Conservation (phyloP, 495 filamentous ascomycete genomes). For the Parmelia sp. region DNA sequence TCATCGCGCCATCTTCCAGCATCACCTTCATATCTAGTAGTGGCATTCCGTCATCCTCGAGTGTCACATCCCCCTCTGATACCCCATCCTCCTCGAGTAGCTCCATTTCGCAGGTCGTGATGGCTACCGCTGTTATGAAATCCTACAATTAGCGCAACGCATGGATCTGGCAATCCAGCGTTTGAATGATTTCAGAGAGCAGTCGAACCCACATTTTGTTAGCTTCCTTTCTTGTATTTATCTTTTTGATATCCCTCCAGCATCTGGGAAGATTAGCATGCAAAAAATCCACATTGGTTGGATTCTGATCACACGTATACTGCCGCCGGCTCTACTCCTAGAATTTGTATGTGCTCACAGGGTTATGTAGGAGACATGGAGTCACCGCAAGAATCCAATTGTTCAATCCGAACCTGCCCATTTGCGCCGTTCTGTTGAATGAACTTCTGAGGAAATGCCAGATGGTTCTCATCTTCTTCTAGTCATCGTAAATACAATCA, state of each 20-base stretch:
- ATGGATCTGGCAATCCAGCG: neutral
- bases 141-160: neutral
- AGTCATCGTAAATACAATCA: neutral
- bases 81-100: neutral
- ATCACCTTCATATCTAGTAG: neutral
- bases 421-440: neutral
- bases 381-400: neutral
- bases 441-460: neutral
- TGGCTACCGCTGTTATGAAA: neutral
- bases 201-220: neutral
- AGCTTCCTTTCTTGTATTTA: constrained; percentile 16
- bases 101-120: neutral
- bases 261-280: constrained; percentile 13
- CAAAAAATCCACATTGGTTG: constrained; percentile 2
- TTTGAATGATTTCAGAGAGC: neutral
- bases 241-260: constrained; percentile 9
- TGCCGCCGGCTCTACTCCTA: neutral
- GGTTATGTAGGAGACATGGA: neutral
- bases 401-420: neutral
- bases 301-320: neutral
- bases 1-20: neutral
- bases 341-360: neutral
- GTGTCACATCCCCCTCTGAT: neutral
- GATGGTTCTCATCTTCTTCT: neutral
- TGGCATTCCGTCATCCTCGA: neutral